phyloP scores from a whole-genome alignment of 306 rosid species.

The Gleditsia sinensis region DNA sequence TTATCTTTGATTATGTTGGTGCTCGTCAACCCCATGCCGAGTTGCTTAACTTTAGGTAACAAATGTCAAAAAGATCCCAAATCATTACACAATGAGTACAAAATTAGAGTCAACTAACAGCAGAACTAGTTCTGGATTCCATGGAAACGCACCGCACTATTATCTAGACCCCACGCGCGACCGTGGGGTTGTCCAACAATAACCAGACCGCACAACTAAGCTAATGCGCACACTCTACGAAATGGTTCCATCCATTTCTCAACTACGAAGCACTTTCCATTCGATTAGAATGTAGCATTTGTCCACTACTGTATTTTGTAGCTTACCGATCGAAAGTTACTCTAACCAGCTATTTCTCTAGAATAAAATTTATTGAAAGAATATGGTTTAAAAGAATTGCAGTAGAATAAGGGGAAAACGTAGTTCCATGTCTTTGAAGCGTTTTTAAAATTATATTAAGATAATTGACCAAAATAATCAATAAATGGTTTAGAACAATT shows the following conservation, averaged over 20 bases:
- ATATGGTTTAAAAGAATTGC: background rate
- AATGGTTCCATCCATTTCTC: background rate
- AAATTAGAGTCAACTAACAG: slow-evolving; percentile 35
- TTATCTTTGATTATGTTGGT: background rate
- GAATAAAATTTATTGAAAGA: background rate
- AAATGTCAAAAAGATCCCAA: slow-evolving; percentile 23
- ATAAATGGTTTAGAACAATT: background rate
- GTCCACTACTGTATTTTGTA: background rate
- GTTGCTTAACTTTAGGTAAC: slow-evolving; percentile 21
- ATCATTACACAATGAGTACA: slow-evolving; percentile 41
- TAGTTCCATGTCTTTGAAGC: background rate
- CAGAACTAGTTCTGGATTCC: background rate
- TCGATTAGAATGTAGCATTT: background rate
- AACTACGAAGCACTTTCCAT: slow-evolving; percentile 1
- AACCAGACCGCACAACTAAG: background rate
- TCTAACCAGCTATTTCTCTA: background rate
- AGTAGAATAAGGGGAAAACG: no score
- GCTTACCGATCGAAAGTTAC: background rate
- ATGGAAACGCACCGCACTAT: background rate
- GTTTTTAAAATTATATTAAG: background rate
- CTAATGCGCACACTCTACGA: background rate
- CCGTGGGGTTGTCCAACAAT: no score
- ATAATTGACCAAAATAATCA: background rate
- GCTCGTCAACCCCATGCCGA: slow-evolving; percentile 10
- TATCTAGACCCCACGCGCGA: slow-evolving; percentile 24